phyloP scores from a whole-genome alignment of 192 early-diverging fungal species.

The Gigaspora rosea region DNA sequence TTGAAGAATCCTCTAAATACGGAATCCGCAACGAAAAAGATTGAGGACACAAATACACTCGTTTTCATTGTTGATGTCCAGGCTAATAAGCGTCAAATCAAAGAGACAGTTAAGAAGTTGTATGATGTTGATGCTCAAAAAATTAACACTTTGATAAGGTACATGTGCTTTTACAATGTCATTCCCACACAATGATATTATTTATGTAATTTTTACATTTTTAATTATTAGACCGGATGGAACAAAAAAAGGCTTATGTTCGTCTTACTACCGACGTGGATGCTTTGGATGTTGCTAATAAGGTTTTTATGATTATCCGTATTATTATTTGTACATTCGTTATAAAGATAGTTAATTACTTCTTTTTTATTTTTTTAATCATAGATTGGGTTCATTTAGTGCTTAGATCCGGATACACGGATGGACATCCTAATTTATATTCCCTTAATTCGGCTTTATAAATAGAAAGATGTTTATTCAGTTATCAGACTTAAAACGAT shows the following conservation, averaged over 20 bases:
- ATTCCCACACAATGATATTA: background rate
- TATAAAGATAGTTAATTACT: constrained; percentile 14
- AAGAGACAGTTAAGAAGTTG: constrained; percentile 93
- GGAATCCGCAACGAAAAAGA: constrained; percentile 99
- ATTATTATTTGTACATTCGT: constrained; percentile 28
- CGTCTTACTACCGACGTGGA: constrained; percentile 95
- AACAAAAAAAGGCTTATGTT: constrained; percentile 98
- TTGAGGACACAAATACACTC: constrained; percentile 99
- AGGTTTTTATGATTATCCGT: constrained; percentile 48
- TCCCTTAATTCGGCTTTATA: too few relatives aligned
- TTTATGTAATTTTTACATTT: background rate
- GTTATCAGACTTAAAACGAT: too few relatives aligned
- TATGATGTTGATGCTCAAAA: constrained; percentile 96
- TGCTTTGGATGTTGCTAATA: constrained; percentile 97
- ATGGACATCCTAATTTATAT: too few relatives aligned
- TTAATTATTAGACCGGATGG: constrained; percentile 77
- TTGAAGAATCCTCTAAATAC: constrained; percentile 93
- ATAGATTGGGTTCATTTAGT: constrained; percentile 59
- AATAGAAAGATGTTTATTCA: too few relatives aligned
- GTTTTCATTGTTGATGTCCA: constrained; percentile 96
- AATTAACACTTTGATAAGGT: constrained; percentile 96
- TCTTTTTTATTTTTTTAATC: constrained; percentile 26
- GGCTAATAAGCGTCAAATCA: constrained; percentile 99
- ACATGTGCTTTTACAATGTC: background rate
- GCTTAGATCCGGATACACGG: too few relatives aligned